These are phyloP conservation scores for Candida glaebosa DNA, from an alignment of 805 yeast genomes.

Conservation along the genomic window DNA sequence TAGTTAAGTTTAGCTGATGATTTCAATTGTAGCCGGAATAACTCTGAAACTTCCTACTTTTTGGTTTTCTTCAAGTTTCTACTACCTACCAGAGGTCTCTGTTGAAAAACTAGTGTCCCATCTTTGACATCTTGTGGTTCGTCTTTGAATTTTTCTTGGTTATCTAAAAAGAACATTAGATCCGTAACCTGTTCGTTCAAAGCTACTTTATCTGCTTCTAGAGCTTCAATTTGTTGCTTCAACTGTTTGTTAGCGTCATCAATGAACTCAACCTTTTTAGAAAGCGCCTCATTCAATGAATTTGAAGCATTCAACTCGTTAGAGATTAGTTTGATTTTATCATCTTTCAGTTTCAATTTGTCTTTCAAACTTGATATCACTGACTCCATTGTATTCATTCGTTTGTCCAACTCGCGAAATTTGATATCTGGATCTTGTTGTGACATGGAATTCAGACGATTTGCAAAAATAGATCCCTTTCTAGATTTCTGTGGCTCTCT, in stretches of 20 bases:
- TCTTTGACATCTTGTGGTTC: conserved; percentile 70
- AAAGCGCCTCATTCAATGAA: conserved; percentile 36
- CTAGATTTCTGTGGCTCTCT: conserved; percentile 17
- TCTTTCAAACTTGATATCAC: conserved; percentile 31
- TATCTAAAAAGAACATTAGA: conserved; percentile 74
- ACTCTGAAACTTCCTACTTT: conserved; percentile 1
- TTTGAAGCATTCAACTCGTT: conserved; percentile 31
- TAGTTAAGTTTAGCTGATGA: conserved; percentile 1
- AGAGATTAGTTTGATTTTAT: conserved; percentile 23
- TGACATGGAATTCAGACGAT: conserved; percentile 6
- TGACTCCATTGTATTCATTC: conserved; percentile 20
- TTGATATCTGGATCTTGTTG: conserved; percentile 24
- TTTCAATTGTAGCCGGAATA: background rate
- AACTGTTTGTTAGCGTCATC: conserved; percentile 25
- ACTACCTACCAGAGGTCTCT: conserved; percentile 14
- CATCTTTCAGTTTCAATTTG: conserved; percentile 28
- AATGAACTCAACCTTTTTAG: conserved; percentile 33
- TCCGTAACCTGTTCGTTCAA: conserved; percentile 66
- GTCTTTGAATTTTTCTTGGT: conserved; percentile 67
- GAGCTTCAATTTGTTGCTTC: conserved; percentile 15
- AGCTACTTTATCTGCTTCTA: conserved; percentile 44
- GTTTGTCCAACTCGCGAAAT: conserved; percentile 24
- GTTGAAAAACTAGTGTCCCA: conserved; percentile 57
- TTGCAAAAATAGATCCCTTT: conserved; percentile 16
- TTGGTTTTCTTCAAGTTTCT: conserved; percentile 16